Conservation (phyloP, 768 basidiomycete genomes). For the Cyclocybe aegerita region DNA sequence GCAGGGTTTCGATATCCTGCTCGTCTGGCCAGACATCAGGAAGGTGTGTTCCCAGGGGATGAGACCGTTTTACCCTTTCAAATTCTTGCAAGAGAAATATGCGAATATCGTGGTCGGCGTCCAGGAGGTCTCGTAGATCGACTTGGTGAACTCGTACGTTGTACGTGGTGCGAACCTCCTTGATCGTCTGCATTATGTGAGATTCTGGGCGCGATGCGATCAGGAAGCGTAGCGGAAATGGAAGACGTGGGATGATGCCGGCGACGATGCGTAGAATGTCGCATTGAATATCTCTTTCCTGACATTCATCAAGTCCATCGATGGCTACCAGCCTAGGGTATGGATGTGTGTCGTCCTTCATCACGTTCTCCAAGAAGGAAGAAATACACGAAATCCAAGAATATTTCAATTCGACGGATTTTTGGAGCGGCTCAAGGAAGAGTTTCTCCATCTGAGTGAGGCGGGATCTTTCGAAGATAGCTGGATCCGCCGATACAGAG, state of each 20-base stretch:
- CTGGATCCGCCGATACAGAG: conserved; percentile 6
- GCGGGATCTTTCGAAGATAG: conserved; percentile 7
- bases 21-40: conserved; percentile 12
- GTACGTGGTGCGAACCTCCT: conserved; percentile 2
- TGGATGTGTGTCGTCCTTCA: not conserved
- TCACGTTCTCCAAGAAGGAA: not conserved
- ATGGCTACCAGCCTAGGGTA: conserved; percentile 13
- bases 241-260: conserved; percentile 1
- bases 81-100: conserved; percentile 12
- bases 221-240: conserved; percentile 14
- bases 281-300: conserved; percentile 4
- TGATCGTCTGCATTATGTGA: conserved; percentile 11
- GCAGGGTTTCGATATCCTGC: conserved; percentile 7
- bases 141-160: not conserved
- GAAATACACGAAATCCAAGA: not conserved
- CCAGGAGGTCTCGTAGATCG: conserved; percentile 4
- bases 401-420: too few species aligned
- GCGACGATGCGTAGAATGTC: conserved; percentile 7
- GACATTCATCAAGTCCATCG: conserved; percentile 18
- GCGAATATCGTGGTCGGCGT: conserved; percentile 10
- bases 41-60: conserved; percentile 8
- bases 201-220: conserved; percentile 18
- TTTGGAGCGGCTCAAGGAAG: conserved; percentile 10
- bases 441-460: conserved; percentile 10
- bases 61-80: conserved; percentile 6